Evolutionary conservation across 2,329 filamentous ascomycete genomes (phyloP), one percentile per base, ranked within the genome.

Genomic region (Penicillium olsonii): DNA sequence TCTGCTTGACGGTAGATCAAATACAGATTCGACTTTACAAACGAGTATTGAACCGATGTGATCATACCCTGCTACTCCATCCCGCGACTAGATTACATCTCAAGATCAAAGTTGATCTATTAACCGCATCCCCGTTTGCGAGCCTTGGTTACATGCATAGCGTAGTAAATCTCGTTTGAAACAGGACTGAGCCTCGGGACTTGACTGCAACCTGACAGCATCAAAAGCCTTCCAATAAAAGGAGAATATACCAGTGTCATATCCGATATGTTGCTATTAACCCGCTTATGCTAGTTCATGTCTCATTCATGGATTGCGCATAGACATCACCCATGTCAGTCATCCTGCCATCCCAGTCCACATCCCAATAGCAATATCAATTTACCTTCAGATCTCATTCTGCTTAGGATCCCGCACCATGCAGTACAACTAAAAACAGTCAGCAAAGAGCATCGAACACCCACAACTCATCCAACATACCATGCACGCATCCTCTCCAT

Each of bases 401-500:
- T 8, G 17, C 17, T 35, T 35, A 17, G 61, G 61, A 39, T 61
- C 47, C 9, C 62, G 61, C 20, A 52, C 53, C 62, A 65, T 65
- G 46, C 61, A 64, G 45, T 65, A 64, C 42, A 65, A 53, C 62
- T 65, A 43, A 9, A 24, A 51, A 37, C 18, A 4, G 22, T 24
- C 22, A 48, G 37, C 31, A 29, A 27, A 41, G 38, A 29, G 34
- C 18, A 40, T 29, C 42, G 42, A 20, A 12, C 22, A 48, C 6
- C 6, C 22, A 22, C 12, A 9, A n/a, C 11, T 17, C 24, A 31
- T 19, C 37, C 10, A 48, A 19, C 66, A 37, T 43, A 84, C 66
- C 65, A 77, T 78, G 49, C 81, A 83, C 11, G 70, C 69, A 39
- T 79, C 80, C 2, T 80, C 82, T 3, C 79, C 77, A 64, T 88